Evolutionary conservation across 192 early-diverging fungal genomes (phyloP).

Genomic region (Coemansia sp.): DNA sequence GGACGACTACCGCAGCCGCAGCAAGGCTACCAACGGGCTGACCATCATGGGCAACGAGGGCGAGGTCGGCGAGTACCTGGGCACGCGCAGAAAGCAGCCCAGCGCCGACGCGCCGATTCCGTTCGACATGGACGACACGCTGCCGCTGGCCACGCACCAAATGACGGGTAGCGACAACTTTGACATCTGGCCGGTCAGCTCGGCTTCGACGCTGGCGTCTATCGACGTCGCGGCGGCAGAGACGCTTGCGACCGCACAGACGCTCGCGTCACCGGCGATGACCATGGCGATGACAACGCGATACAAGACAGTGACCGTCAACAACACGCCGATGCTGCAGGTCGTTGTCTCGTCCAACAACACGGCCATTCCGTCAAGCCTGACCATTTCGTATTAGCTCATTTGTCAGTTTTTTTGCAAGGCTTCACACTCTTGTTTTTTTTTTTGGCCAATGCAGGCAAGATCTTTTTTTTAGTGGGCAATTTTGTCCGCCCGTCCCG

Average conservation of each 20-base stretch:
- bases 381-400: conserved; percentile 27
- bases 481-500: not conserved
- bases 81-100: conserved; percentile 21
- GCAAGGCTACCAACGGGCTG: conserved; percentile 29
- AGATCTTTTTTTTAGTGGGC: not conserved
- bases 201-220: conserved; percentile 15
- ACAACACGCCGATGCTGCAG: conserved; percentile 30
- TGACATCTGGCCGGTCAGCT: conserved; percentile 47
- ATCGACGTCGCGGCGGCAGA: conserved; percentile 7
- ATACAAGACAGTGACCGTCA: conserved; percentile 33
- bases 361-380: conserved; percentile 38
- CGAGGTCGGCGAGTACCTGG: conserved; percentile 32
- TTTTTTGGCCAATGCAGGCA: not conserved
- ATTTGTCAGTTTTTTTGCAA: not conserved
- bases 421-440: too few species aligned
- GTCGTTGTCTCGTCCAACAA: conserved; percentile 45
- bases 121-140: conserved; percentile 28
- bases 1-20: conserved; percentile 27
- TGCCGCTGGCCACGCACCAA: conserved; percentile 28
- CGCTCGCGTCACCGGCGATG: not conserved
- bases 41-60: conserved; percentile 38
- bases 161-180: conserved; percentile 19
- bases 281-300: too few species aligned
- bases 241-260: not conserved
- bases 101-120: conserved; percentile 19